A percentile compares a stretch with the other conserved stretches of the same genome.
Conservation (phyloP, 1,139 yeast genomes). For the Suhomyces bokatorum region DNA sequence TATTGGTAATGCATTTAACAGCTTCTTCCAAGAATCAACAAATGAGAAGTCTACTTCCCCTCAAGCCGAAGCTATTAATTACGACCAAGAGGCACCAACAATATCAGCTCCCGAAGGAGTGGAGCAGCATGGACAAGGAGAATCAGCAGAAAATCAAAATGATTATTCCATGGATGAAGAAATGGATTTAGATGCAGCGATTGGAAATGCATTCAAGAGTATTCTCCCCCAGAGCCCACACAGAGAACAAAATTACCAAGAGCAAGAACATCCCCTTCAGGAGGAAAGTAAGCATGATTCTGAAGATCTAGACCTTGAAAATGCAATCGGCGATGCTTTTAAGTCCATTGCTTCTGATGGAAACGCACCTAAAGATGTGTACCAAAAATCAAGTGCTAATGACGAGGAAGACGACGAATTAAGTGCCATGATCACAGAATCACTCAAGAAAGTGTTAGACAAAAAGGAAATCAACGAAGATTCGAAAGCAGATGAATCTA, state of each 20-base stretch:
- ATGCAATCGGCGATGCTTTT: slow-evolving; percentile 27
- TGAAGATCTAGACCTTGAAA: slow-evolving; percentile 27
- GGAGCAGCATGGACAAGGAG: not conserved
- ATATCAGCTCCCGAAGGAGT: not conserved
- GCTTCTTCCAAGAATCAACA: slow-evolving; percentile 3
- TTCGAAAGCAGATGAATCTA: not conserved
- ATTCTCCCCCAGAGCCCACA: slow-evolving; percentile 11
- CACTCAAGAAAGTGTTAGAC: slow-evolving; percentile 17
- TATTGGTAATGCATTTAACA: slow-evolving; percentile 28
- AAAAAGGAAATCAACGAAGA: not conserved
- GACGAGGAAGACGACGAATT: slow-evolving; percentile 18
- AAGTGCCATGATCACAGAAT: slow-evolving; percentile 19
- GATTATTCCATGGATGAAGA: slow-evolving; percentile 12
- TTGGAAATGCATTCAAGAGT: slow-evolving; percentile 28
- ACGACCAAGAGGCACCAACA: too few relatives aligned
- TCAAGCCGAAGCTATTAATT: too few relatives aligned
- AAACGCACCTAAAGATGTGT: not conserved
- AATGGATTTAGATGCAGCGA: slow-evolving; percentile 29
- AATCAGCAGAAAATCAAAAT: not conserved
- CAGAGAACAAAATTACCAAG: not conserved
- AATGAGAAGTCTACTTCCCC: not conserved
- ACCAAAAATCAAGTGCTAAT: not conserved
- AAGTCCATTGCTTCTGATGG: slow-evolving; percentile 6
- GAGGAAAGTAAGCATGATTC: slow-evolving; percentile 3
- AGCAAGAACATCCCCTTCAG: too few relatives aligned